Percentiles rank a stretch among this genome's conserved stretches.
Evolutionary conservation across 176 grass and related monocot species (phyloP).

Genomic region (Ensete ventricosum): DNA sequence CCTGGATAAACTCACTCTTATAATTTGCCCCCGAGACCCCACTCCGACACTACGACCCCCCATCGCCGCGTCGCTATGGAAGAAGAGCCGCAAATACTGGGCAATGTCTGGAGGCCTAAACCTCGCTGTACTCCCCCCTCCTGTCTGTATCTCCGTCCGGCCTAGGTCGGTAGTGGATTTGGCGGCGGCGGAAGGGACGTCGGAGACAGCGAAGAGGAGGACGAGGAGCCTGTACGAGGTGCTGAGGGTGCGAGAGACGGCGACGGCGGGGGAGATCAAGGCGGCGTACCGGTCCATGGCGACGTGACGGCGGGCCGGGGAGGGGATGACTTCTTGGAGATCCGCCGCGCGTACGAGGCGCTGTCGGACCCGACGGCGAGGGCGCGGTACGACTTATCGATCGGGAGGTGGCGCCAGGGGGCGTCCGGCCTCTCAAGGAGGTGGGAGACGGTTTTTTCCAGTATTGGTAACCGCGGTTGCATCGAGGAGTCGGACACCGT

Average conservation of each 20-base stretch:
- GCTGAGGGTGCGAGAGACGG: conserved; percentile 31
- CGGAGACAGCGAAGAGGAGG: conserved; percentile 6
- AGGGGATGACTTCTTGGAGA: conserved; percentile 39
- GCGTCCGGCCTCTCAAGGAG: conserved; percentile 18
- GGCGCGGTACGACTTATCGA: conserved; percentile 40
- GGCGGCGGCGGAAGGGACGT: background rate
- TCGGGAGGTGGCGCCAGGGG: conserved; percentile 15
- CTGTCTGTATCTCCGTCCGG: too few relatives aligned
- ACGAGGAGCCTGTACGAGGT: conserved; percentile 40
- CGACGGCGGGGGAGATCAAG: conserved; percentile 46
- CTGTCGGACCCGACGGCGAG: conserved; percentile 41
- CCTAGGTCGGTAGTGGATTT: background rate
- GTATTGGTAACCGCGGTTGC: conserved; percentile 31
- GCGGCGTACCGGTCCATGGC: conserved; percentile 53
- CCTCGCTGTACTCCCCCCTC: too few relatives aligned
- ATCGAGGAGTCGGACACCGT: too few relatives aligned
- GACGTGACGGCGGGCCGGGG: conserved; percentile 18
- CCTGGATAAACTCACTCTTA: too few relatives aligned
- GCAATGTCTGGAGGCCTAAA: too few relatives aligned
- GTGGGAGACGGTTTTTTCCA: conserved; percentile 35
- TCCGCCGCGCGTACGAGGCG: conserved; percentile 51
- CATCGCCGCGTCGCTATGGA: too few relatives aligned
- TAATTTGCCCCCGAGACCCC: too few relatives aligned
- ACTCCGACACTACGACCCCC: too few relatives aligned
- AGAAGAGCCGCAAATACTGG: too few relatives aligned